phyloP scores from a whole-genome alignment of 305 asterid species.

The Fraxinus velutina region DNA sequence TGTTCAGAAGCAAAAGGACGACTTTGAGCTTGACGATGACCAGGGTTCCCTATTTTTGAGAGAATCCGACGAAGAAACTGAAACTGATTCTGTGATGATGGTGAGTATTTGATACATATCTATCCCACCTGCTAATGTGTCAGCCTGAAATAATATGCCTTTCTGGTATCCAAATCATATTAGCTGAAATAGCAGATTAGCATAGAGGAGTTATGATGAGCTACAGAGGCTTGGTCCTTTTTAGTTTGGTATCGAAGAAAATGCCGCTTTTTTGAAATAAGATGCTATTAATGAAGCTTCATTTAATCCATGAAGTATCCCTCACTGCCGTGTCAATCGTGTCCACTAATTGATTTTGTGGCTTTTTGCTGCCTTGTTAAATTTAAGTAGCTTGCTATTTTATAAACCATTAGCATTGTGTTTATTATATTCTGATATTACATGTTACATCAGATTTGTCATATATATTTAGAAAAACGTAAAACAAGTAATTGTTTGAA shows the following conservation, averaged over 20 bases:
- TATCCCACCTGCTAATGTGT: neutral
- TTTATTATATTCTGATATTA: neutral
- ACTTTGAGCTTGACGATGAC: slow-evolving; percentile 69
- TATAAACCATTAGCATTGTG: neutral
- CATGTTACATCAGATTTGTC: neutral
- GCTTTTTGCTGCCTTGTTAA: neutral
- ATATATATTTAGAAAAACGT: neutral
- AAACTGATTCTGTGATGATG: slow-evolving; percentile 70
- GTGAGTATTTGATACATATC: slow-evolving; percentile 36
- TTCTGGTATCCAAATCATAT: neutral
- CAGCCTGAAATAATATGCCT: neutral
- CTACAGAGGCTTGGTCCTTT: neutral
- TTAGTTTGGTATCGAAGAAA: neutral
- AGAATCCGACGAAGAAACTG: slow-evolving; percentile 76
- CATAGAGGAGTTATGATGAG: neutral
- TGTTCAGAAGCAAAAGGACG: slow-evolving; percentile 48
- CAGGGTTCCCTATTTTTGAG: slow-evolving; percentile 59
- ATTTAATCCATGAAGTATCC: neutral
- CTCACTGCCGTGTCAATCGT: neutral
- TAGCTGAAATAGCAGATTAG: neutral
- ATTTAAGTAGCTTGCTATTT: neutral
- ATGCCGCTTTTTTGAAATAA: neutral
- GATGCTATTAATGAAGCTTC: neutral
- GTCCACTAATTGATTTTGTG: neutral
- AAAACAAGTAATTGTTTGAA: neutral